phyloP scores from a whole-genome alignment of 2,329 filamentous ascomycete species.

The Diaporthe aspalathi region DNA sequence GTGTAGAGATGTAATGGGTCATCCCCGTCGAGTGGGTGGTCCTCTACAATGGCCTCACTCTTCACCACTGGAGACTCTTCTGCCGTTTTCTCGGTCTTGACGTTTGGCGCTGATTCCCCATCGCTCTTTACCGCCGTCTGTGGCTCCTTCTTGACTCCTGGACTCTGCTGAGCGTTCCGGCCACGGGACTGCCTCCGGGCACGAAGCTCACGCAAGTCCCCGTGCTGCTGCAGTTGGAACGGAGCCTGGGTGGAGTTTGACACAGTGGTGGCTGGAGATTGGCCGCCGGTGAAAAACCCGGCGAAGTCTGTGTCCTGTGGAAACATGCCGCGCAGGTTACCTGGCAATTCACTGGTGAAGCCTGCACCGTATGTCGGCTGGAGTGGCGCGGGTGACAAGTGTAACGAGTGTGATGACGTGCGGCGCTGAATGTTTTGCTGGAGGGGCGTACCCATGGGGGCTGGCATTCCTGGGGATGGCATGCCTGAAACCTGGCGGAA shows the following conservation, averaged over 20 bases:
- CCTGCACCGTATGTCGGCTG: conserved; percentile 11
- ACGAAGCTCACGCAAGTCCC: conserved; percentile 4
- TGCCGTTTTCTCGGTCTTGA: background rate
- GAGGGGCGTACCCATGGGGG: conserved; percentile 1
- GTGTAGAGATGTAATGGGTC: conserved; percentile 8
- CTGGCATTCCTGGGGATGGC: conserved; percentile 21
- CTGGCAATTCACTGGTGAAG: conserved; percentile 28
- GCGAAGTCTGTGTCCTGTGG: conserved; percentile 21
- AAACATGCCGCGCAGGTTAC: conserved; percentile 30
- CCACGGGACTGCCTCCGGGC: conserved; percentile 12
- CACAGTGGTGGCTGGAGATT: background rate
- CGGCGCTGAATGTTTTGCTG: conserved; percentile 20
- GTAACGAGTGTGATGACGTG: background rate
- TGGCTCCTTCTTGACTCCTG: background rate
- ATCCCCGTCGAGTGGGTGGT: background rate
- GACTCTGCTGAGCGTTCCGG: background rate
- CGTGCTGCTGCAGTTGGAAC: conserved; percentile 14
- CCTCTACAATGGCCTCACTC: background rate
- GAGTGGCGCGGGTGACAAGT: background rate
- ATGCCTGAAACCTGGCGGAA: conserved; percentile 1
- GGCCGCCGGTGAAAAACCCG: background rate
- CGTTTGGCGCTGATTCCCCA: background rate
- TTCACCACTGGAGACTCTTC: background rate
- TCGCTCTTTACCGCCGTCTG: background rate
- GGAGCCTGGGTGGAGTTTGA: conserved; percentile 9